Base-by-base conservation (phyloP, 306 rosid species). In the Calophaca sinica region DNA sequence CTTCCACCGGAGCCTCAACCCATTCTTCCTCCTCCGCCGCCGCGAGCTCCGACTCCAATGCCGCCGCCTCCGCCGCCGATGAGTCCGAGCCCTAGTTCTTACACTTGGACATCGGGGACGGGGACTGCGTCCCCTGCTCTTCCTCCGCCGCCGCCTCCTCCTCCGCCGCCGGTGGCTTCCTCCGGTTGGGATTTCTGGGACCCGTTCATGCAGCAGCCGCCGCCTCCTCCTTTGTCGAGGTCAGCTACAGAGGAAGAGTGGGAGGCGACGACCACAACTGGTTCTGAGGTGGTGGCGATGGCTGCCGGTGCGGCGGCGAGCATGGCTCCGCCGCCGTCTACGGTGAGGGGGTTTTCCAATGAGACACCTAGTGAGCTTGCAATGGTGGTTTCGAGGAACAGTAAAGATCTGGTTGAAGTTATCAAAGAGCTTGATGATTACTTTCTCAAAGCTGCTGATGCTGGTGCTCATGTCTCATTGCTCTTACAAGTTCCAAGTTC, bases 121-220 rank as follows among this genome's bases (percentile, higher is more conserved):
- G 85, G 89, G 36, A 7, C 48, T 42, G 48, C 9, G 11, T 92
- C 97, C 36, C 86, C 97, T 2, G 81, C 96, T 26, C 84, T 75
- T 1, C 97, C 89, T 2, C 92, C 93, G 0, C 90, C 91, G 0
- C 92, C 92, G 4, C 92, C 93, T 0, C 92, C 96, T 0, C 94
- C 93, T 1, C 94, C 96, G 1, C 90, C 92, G 2, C 88, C 90
- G 54, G 77, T 76, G 51, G 54, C 86, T 2, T 84, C 93, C 1
- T 90, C 96, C 49, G 52, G 86, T 0, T 94, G 99, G 97, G 97
- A 94, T 68, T 94, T 92, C 86, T 94, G 99, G 99, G 97, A 92
- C 85, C 99, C 99, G 7, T 92, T 94, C 89, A 81, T 85, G 86
- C 88, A 80, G 10, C 70, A 68, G 32, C 85, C 75, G 35, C 75